Percentiles rank a stretch among this genome's conserved stretches.
Conservation (phyloP, 2,329 filamentous ascomycete genomes). For the Clonostachys chloroleuca region DNA sequence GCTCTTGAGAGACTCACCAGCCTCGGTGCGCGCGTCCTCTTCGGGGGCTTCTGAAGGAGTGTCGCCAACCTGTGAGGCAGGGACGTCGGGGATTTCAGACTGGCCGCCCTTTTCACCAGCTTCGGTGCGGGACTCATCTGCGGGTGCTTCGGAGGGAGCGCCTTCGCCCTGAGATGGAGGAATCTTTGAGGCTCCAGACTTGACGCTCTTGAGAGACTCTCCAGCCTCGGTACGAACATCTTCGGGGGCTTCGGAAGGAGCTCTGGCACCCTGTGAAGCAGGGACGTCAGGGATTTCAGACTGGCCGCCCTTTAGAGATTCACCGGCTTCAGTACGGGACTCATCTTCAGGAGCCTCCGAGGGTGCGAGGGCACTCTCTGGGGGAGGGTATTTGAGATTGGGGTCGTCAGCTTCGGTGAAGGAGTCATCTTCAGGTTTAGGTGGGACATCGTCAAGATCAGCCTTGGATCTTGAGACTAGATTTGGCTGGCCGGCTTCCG, state of each 20-base stretch:
- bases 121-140: neutral
- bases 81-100: neutral
- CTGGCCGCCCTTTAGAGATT: too few relatives aligned
- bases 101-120: too few relatives aligned
- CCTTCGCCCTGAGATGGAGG: conserved; percentile 3
- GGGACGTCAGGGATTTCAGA: neutral
- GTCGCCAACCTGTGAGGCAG: neutral
- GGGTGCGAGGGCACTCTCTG: conserved; percentile 4
- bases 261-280: neutral
- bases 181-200: conserved; percentile 1
- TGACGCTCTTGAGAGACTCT: neutral
- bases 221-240: conserved; percentile 3
- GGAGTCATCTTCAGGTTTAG: too few relatives aligned
- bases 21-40: conserved; percentile 2
- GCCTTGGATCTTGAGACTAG: too few relatives aligned
- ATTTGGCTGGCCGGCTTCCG: too few relatives aligned
- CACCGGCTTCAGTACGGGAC: too few relatives aligned
- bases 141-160: conserved; percentile 1
- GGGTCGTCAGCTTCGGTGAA: too few relatives aligned
- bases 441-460: too few relatives aligned
- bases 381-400: neutral
- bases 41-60: neutral
- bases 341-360: neutral
- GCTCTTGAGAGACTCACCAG: neutral
- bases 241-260: neutral